Evolutionary conservation across 805 yeast species (phyloP), one percentile per base, ranked within the genome.

Genomic region (Candida sanyiensis): DNA sequence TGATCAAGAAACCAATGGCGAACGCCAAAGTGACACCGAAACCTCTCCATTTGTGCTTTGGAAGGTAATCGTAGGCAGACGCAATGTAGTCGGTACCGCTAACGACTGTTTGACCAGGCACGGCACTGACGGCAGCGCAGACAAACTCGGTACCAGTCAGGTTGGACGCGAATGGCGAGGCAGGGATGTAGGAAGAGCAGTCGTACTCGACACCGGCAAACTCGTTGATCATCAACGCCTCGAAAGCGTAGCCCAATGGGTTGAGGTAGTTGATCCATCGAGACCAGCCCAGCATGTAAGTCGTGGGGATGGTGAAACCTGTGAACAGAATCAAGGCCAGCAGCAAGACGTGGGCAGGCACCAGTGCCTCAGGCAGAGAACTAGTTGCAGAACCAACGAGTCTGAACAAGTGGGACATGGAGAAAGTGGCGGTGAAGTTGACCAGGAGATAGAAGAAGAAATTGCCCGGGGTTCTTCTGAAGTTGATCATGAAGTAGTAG

Each of bases 201-300:
- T 49, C 56, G 46, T 68, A 76, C 5, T 57, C 44, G 28, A 69
- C 53, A 29, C 65, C 75, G 42, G 59, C 60, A 56, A 76, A 77
- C 53, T 78, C 83, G 48, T 76, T 77, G 3, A 70, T 64, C 68
- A 78, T 66, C 51, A 76, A 56, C 2, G 81, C 63, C 56, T 77
- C 82, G 50, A 76, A 77, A 15, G 70, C 64, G 50, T 76, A 77
- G 7, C 72, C 75, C 36, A 77, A 56, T 2, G 83, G 83, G 47
- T 78, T 67, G 33, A 78, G 48, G 48, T 74, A 78, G 57, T 73
- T 72, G 44, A 78, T 74, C 83, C 83, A 78, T 47, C 77, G 65
- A 25, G 77, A 71, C 83, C 83, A 78, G 10, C 81, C 77, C 46
- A 68, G 64, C 75, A 77, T 75, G 35, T 67, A 55, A 6, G 70